Evolutionary conservation across 306 rosid genomes (phyloP).

Genomic region (Prunus armeniaca): DNA sequence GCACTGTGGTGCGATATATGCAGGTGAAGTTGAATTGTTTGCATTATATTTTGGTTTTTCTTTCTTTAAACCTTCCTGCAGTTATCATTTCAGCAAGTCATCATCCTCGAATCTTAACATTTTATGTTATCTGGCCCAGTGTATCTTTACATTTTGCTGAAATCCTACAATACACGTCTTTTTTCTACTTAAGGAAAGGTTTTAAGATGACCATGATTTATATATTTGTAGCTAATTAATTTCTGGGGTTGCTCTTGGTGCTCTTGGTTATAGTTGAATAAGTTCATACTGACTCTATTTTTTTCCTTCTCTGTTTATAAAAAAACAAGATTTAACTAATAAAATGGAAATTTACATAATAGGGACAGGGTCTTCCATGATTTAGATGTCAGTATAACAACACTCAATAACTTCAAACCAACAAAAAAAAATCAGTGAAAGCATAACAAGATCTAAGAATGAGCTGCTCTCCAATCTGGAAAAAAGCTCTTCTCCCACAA

Average conservation of each 20-base stretch:
- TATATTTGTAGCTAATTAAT: neutral
- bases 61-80: neutral
- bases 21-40: constrained; percentile 47
- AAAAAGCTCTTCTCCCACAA: neutral
- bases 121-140: neutral
- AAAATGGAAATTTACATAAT: neutral
- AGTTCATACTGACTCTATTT: neutral
- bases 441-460: neutral
- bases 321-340: neutral
- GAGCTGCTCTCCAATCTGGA: neutral
- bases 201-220: neutral
- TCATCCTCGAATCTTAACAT: neutral
- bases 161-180: neutral
- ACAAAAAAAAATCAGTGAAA: neutral
- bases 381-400: neutral
- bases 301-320: too few species aligned
- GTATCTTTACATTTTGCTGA: neutral
- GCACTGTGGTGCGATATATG: constrained; percentile 92
- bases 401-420: neutral
- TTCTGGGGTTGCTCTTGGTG: neutral
- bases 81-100: neutral
- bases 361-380: neutral
- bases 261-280: neutral
- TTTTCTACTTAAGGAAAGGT: neutral
- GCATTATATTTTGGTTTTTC: neutral